Evolutionary conservation across 257 asterid species (phyloP).

Genomic region (Leptodermis oblonga): DNA sequence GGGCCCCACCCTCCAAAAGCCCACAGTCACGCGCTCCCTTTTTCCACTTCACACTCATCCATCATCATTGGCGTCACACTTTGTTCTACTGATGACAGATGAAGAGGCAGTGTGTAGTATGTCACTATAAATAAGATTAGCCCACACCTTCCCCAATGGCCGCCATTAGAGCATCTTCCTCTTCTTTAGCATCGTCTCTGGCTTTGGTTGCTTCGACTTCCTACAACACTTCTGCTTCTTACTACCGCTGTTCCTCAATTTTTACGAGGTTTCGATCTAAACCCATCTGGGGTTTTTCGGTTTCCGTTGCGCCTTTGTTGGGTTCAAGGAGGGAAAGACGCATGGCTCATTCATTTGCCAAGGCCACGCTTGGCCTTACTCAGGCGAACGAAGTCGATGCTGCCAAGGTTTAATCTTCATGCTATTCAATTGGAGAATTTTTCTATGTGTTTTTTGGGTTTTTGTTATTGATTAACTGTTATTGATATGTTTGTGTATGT

Average conservation of each 20-base stretch:
- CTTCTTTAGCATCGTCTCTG: conserved; percentile 22
- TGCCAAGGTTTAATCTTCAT: conserved; percentile 27
- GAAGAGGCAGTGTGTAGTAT: not conserved
- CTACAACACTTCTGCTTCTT: conserved; percentile 8
- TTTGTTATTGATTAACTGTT: not conserved
- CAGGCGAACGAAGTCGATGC: conserved; percentile 27
- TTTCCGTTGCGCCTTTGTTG: conserved; percentile 28
- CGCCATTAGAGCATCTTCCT: conserved; percentile 30
- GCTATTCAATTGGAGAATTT: not conserved
- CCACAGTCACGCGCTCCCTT: not conserved
- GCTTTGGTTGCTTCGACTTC: conserved; percentile 18
- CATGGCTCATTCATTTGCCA: conserved; percentile 41
- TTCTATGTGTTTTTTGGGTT: not conserved
- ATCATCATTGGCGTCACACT: not conserved
- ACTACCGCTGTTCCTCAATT: conserved; percentile 16
- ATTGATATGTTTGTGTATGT: not conserved
- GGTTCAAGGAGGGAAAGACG: conserved; percentile 29
- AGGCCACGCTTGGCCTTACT: conserved; percentile 54
- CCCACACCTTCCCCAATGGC: conserved; percentile 26
- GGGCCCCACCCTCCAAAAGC: too few relatives aligned
- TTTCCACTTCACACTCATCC: not conserved
- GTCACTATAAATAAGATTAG: conserved; percentile 10
- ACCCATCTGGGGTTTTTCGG: conserved; percentile 23
- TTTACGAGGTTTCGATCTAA: conserved; percentile 29
- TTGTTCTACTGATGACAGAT: not conserved